Percentiles rank a stretch among this genome's conserved stretches.
These are phyloP conservation scores for Triadica sebifera DNA, from an alignment of 345 rosid genomes.

Conservation along the genomic window DNA sequence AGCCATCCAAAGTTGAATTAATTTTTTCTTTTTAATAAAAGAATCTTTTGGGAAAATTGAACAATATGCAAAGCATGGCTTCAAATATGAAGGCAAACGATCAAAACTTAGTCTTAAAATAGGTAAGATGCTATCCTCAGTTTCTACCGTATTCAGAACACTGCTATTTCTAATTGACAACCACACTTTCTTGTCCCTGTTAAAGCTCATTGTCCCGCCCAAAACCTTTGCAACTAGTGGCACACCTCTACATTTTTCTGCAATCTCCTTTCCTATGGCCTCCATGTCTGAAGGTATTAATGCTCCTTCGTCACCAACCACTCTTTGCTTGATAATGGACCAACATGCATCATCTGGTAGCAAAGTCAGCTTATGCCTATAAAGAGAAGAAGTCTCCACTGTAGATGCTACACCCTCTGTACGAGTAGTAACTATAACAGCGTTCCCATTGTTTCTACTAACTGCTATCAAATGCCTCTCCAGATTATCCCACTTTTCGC, in stretches of 20 bases:
- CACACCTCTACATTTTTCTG: conserved; percentile 19
- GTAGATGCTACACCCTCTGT: conserved; percentile 9
- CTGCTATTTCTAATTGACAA: conserved; percentile 12
- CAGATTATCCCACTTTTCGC: conserved; percentile 13
- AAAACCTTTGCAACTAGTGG: conserved; percentile 13
- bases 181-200: conserved; percentile 11
- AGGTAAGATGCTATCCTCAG: background rate
- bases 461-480: conserved; percentile 1
- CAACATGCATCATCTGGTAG: conserved; percentile 14
- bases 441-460: background rate
- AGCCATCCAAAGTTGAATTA: conserved; percentile 14
- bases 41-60: conserved; percentile 2
- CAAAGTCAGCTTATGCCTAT: background rate
- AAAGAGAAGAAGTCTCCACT: background rate
- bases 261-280: conserved; percentile 22
- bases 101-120: conserved; percentile 8
- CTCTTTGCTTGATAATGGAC: conserved; percentile 16
- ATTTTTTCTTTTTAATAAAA: background rate
- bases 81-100: conserved; percentile 11
- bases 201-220: background rate
- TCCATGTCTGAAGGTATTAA: background rate
- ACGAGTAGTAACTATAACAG: conserved; percentile 19
- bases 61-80: conserved; percentile 11
- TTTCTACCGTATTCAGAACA: background rate
- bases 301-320: background rate